Conservation (phyloP, 2,329 filamentous ascomycete species). For the Colletotrichum cereale region DNA sequence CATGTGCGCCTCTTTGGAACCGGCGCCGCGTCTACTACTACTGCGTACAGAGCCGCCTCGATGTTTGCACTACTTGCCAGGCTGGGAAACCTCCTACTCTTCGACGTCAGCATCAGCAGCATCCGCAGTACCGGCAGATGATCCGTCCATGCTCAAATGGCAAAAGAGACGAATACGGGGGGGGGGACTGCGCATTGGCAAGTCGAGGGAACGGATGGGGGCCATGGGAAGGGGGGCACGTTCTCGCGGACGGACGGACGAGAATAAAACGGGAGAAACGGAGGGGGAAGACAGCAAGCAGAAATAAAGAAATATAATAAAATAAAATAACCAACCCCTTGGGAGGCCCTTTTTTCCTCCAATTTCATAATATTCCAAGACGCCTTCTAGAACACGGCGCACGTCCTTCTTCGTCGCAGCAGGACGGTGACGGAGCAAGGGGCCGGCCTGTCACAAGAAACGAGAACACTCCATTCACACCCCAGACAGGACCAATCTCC, state of each 20-base stretch:
- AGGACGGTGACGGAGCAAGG: conserved; percentile 14
- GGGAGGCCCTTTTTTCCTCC: background rate
- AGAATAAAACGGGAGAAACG: background rate
- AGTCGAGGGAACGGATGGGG: conserved; percentile 21
- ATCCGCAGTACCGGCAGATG: background rate
- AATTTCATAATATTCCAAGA: conserved; percentile 31
- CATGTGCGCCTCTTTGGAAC: background rate
- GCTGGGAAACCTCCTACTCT: background rate
- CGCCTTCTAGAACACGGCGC: conserved; percentile 35
- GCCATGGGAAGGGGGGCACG: conserved; percentile 11
- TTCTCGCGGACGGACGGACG: conserved; percentile 14
- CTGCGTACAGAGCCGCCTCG: conserved; percentile 8
- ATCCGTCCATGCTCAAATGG: background rate
- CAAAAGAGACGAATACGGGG: background rate
- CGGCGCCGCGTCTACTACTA: background rate
- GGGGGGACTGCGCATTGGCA: background rate
- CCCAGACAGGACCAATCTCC: conserved; percentile 27
- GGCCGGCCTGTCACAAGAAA: conserved; percentile 37
- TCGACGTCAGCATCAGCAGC: background rate
- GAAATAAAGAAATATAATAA: conserved; percentile 1
- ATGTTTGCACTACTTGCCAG: no score
- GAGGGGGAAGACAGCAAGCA: background rate
- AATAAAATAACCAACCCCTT: background rate
- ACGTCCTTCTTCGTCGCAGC: conserved; percentile 29
- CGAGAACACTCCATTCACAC: conserved; percentile 12